Base-by-base conservation (phyloP, 768 basidiomycete species). In the Leccinum broughii region DNA sequence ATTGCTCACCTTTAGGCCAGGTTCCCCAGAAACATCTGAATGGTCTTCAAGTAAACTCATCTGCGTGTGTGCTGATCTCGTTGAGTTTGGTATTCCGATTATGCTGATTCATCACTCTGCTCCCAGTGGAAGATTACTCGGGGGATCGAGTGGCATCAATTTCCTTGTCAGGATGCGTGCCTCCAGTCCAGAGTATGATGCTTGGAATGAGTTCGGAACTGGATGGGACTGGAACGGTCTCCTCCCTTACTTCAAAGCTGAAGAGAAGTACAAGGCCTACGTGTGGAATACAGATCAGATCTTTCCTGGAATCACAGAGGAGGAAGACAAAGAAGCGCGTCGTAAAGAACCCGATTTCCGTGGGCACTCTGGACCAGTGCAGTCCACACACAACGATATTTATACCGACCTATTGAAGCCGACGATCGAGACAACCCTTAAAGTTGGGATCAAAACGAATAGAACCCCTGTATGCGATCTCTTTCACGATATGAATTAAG, bases 71-170 rank as follows among this genome's bases (percentile, higher is more conserved):
- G 7, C 10, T 20, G 5, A n/a, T 20, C 11, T 41, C 24, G 8
- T 22, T 24, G 5, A 24, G 14, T 22, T 39, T 11, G 9, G 6
- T 4, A 1, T 20, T 14, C 3, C 26, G 6, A 17, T 20, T 2
- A n/a, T 30, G 1, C 20, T 41, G 8, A 65, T 41, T 17, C 8
- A 14, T 32, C 26, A 6, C 26, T 14, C n/a, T 15, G 3, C 28
- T 44, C 8, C 2, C 32, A 66, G 66, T 9, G 66, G 66, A 37
- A 64, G 66, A 34, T 39, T 66, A 34, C 62, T 66, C 4, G 66
- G 66, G 35, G 66, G 66, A 41, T 64, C 66, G 8, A 66, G 66
- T 53, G 66, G 52, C 15, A 66, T 66, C 44, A 66, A 66, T 44
- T 59, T 4, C 15, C 59, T 66, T 22, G 63, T 39, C 22, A 68